Conservation (phyloP, 2,329 filamentous ascomycete species). For the Paecilomyces dactylethromorphus region DNA sequence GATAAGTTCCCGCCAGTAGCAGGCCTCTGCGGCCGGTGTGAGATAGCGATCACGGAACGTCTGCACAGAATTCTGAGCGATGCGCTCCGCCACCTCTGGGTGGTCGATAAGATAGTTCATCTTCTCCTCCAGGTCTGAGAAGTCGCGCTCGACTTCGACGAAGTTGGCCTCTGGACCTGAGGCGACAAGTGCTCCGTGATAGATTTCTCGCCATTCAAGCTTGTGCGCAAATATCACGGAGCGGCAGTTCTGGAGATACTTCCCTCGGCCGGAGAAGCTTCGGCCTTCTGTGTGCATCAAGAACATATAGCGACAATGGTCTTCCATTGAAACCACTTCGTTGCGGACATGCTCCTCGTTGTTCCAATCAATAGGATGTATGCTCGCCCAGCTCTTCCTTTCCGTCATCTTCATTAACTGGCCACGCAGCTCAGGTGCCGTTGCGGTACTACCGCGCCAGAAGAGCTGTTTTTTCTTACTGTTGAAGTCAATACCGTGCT, state of each 20-base stretch:
- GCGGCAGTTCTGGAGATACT: conserved; percentile 48
- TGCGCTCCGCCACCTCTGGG: conserved; percentile 38
- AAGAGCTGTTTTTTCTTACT: conserved; percentile 41
- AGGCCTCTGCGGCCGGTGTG: conserved; percentile 49
- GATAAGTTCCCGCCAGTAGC: conserved; percentile 49
- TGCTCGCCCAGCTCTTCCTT: conserved; percentile 42
- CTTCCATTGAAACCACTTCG: conserved; percentile 44
- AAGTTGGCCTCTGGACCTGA: conserved; percentile 45
- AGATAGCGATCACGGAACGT: conserved; percentile 49
- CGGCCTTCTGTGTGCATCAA: conserved; percentile 49
- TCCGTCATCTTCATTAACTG: conserved; percentile 32
- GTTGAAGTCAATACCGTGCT: conserved; percentile 16
- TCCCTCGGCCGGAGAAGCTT: conserved; percentile 48
- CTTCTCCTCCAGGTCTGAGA: conserved; percentile 48
- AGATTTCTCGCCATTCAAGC: conserved; percentile 44
- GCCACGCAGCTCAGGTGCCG: conserved; percentile 30
- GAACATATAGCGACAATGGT: conserved; percentile 51
- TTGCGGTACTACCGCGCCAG: conserved; percentile 42
- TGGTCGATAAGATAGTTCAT: conserved; percentile 39
- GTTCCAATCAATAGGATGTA: conserved; percentile 36
- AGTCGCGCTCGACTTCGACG: conserved; percentile 45
- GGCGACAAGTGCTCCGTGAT: conserved; percentile 40
- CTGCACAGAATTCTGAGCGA: conserved; percentile 43
- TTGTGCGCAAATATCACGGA: conserved; percentile 45
- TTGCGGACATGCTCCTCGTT: conserved; percentile 30